These are phyloP conservation scores for Oryza nivara DNA, from an alignment of 176 grass and related monocot species.

Conservation along the genomic window DNA sequence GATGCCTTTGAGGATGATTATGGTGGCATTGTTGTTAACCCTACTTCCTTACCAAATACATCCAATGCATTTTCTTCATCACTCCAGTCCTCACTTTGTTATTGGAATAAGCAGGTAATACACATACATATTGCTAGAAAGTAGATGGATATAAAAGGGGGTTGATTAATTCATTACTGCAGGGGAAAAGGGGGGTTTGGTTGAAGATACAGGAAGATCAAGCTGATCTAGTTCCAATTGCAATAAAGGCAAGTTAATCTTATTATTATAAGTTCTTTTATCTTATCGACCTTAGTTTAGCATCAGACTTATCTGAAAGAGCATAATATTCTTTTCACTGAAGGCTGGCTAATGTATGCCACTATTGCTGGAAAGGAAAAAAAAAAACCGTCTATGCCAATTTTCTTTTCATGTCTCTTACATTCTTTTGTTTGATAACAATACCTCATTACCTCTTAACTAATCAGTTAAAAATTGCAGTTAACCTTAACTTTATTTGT, in stretches of 20 bases:
- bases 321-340: background rate
- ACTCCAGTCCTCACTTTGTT: slow-evolving; percentile 58
- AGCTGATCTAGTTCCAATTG: slow-evolving; percentile 58
- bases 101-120: slow-evolving; percentile 58
- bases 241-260: slow-evolving; percentile 58
- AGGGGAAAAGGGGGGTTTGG: slow-evolving; percentile 73
- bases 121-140: background rate
- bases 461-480: background rate
- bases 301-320: background rate
- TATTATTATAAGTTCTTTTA: background rate
- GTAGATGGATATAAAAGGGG: slow-evolving; percentile 8
- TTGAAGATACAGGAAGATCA: slow-evolving; percentile 66
- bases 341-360: background rate
- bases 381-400: background rate
- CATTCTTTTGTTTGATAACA: background rate
- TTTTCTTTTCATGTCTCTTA: background rate
- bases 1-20: slow-evolving; percentile 75
- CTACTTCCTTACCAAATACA: slow-evolving; percentile 50
- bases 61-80: slow-evolving; percentile 59
- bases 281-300: slow-evolving; percentile 20
- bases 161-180: slow-evolving; percentile 36
- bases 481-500: background rate
- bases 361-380: background rate
- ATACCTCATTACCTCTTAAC: background rate
- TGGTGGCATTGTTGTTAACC: slow-evolving; percentile 57